Evolutionary conservation across 352 stramenopile genomes (phyloP), one percentile per base, ranked within the genome.

Genomic region (Pythium grandisporangium): DNA sequence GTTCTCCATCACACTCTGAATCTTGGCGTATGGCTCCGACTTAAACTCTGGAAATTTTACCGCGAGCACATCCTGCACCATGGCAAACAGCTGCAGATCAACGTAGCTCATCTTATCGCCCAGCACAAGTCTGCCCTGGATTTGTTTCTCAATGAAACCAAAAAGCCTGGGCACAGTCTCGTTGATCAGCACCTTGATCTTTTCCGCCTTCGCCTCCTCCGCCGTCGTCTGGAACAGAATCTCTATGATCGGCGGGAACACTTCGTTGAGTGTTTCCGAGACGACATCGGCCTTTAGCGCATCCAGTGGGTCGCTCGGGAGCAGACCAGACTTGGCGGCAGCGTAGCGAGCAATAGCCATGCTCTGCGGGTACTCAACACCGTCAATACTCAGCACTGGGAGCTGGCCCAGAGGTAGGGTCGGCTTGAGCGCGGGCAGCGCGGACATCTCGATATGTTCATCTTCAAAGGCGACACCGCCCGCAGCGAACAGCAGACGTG

Each of bases 341-440:
- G 70, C 69, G 42, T 82, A 88, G 12, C 62, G 58, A 12, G 56
- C 58, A 45, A 83, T 77, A 13, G 66, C 62, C 45, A 81, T 76
- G 29, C 61, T 82, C 43, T 84, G 70, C 14, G 65, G 38, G 26
- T 67, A 78, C 11, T 37, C 51, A 2, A 60, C 53, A 5, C 66
- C 68, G 29, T 80, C 58, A 6, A 87, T 60, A 36, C 72, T 60
- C 13, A 88, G 32, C 8, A 68, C 37, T 2, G 71, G 69, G 12
- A 80, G 4, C 46, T 82, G 53, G 19, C 66, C 66, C 13, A 88
- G 49, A 6, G 70, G 69, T 6, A 70, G 34, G 7, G 37, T 61
- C 0, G 58, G 40, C 52, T 81, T 81, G 25, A 71, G 16, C n/a
- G 45, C 32, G 5, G 14, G 35, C 26, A 64, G 74, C 21, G 61